Evolutionary conservation across 441 rosid species (phyloP), one percentile per base, ranked within the genome.

Genomic region (Arabidopsis lyrata): DNA sequence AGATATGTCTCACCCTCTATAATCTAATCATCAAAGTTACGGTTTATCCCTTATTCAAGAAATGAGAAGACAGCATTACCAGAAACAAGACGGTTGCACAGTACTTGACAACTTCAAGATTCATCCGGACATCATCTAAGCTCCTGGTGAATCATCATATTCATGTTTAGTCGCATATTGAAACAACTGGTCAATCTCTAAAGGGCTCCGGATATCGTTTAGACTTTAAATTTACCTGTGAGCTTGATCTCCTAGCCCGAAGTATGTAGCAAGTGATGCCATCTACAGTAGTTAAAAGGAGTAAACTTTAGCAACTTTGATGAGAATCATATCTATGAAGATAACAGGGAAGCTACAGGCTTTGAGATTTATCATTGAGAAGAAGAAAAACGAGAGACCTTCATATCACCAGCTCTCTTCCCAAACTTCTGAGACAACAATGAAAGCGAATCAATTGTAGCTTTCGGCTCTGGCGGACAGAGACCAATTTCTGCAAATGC

Each of bases 331-430:
- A 64, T 29, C 60, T n/a, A 31, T 7, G 14, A 35, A 45, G 66
- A 35, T 18, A 68, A 56, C 45, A 68, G 44, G 11, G 35, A 70
- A 59, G 48, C 35, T 54, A 32, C 14, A 24, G 55, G 42, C 24
- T 35, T 45, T 14, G 44, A 63, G 12, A 54, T 59, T 31, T 22
- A 10, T 34, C 41, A 29, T 0, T 3, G 35, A 47, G 35, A 63
- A 38, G 70, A 56, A 0, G 27, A 29, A 5, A 38, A n/a, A 18
- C 55, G 57, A 70, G 53, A 18, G 62, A 83, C 97, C 88, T 90
- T 92, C 97, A 90, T 90, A 76, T 90, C 83, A 1, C 97, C 92
- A 57, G 97, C 96, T 87, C 97, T 85, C 80, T 90, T 90, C 11
- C 97, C 96, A 58, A 92, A 92, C 78, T 74, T 85, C 78, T 84